Evolutionary conservation across 148 eudicot genomes (phyloP), one percentile per base, ranked within the genome.

Genomic region (Limonium bicolor): DNA sequence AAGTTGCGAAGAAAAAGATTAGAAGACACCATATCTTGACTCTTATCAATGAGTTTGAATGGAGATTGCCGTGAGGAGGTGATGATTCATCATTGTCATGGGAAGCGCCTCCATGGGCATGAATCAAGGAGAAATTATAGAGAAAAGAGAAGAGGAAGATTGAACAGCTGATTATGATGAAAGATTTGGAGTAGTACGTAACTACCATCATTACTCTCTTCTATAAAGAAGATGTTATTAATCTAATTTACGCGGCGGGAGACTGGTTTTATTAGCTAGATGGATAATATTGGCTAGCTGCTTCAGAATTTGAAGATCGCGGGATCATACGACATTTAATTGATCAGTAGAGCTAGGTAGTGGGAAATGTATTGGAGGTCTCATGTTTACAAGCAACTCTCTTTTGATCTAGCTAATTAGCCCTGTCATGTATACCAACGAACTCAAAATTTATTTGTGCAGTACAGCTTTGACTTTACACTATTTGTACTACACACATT

Each of bases 1-100:
- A 80, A 21, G 95, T 85, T 71, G 66, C 63, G 5, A 60, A 25
- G 12, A 85, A 71, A 33, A 85, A 59, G 45, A 85, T 80, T 32
- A 75, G 50, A 34, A 80, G 34, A 36, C 90, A 85, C 55, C 67
- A 74, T 4, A 80, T 36, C 63, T 85, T 85, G 3, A 85, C 90
- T 3, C 70, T 26, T 15, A 77, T 30, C 9, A 85, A 60, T 15
- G 68, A 69, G 46, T 57, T 71, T 0, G 78, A 45, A 27, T 55
- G 59, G 43, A 66, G 51, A n/a, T 60, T 47, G 0, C 16, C 28
- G 43, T 38, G 3, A 17, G 16, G 23, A 18, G 5, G 3, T n/a
- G 4, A 31, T 4, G 41, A 59, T 7, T 16, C 37, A 13, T 27
- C 56, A 1, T 35, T 48, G 46, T 41, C n/a, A 5, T n/a, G n/a